phyloP scores from a whole-genome alignment of 345 rosid genomes.

The Hibiscus mutabilis region DNA sequence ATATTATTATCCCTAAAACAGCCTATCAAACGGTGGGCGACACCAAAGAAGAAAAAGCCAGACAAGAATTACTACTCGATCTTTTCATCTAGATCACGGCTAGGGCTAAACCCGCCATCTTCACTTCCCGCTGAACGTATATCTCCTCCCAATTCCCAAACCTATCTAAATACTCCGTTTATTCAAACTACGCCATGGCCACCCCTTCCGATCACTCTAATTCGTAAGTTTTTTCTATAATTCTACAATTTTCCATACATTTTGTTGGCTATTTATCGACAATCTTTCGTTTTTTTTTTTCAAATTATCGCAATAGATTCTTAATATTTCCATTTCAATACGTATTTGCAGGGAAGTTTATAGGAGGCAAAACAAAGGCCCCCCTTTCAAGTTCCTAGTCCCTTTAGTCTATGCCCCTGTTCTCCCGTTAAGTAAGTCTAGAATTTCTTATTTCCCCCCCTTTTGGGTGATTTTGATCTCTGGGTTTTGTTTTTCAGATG shows the following conservation, averaged over 20 bases:
- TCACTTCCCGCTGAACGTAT: not conserved
- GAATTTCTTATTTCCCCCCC: not conserved
- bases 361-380: conserved; percentile 46
- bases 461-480: not conserved
- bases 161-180: not conserved
- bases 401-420: conserved; percentile 86
- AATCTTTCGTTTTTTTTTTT: not conserved
- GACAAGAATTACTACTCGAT: not conserved
- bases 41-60: not conserved
- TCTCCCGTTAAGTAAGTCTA: conserved; percentile 75
- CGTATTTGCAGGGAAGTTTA: conserved; percentile 16
- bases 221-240: conserved; percentile 14
- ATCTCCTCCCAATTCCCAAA: not conserved
- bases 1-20: not conserved
- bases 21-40: not conserved
- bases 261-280: not conserved
- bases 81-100: not conserved
- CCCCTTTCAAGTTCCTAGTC: conserved; percentile 68
- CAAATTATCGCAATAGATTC: not conserved
- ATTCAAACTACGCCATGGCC: conserved; percentile 15
- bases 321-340: not conserved
- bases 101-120: not conserved
- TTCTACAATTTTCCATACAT: not conserved
- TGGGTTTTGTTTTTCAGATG: not conserved
- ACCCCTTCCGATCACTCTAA: conserved; percentile 20